These are phyloP conservation scores for Mycena haematopus DNA, from an alignment of 768 basidiomycete genomes.

Conservation along the genomic window DNA sequence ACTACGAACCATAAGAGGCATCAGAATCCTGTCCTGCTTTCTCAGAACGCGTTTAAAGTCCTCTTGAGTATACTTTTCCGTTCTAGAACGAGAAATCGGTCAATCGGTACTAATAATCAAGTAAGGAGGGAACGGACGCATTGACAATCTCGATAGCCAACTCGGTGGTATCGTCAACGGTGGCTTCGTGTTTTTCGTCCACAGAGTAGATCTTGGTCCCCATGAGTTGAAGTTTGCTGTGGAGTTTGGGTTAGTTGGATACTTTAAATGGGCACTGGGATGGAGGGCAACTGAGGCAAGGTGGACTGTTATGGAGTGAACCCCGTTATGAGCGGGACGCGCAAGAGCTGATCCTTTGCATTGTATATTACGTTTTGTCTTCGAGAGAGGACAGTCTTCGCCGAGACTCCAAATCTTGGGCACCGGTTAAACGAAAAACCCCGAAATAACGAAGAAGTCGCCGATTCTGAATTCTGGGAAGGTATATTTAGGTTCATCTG, in stretches of 20 bases:
- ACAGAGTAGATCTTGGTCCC: not conserved
- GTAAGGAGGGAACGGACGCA: not conserved
- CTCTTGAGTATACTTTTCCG: not conserved
- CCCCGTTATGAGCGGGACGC: not conserved
- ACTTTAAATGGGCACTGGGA: not conserved
- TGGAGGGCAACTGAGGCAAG: not conserved
- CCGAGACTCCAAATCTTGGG: too few species aligned
- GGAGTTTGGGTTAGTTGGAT: not conserved
- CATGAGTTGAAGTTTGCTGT: not conserved
- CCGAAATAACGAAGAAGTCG: too few species aligned
- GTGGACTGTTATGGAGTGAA: not conserved
- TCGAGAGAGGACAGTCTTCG: too few species aligned
- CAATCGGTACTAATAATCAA: not conserved
- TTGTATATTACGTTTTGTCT: too few species aligned
- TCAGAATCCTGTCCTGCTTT: conserved; percentile 8
- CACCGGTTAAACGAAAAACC: too few species aligned
- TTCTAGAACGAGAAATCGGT: not conserved
- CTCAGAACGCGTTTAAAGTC: conserved; percentile 8
- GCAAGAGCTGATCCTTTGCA: not conserved
- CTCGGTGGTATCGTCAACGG: not conserved
- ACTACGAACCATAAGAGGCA: conserved; percentile 2
- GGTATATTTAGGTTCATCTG: too few species aligned
- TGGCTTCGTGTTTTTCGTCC: not conserved
- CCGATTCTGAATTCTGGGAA: too few species aligned
- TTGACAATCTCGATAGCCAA: not conserved